Evolutionary conservation across 257 asterid genomes (phyloP).

Genomic region (Schizonepeta tenuifolia): DNA sequence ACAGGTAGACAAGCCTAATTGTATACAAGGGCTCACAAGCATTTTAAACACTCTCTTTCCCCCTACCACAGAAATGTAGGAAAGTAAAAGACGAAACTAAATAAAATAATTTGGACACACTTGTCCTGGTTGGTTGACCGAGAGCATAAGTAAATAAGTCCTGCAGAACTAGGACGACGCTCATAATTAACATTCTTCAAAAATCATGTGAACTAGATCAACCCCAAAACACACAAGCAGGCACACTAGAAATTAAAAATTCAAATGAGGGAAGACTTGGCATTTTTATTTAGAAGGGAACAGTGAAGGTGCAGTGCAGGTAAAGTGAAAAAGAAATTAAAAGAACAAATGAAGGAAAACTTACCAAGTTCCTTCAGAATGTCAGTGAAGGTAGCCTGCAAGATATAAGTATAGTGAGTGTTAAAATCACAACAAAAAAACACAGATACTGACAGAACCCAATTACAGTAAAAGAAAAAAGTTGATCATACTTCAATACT

Average conservation of each 20-base stretch:
- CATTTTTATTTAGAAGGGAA: not conserved
- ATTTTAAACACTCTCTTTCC: not conserved
- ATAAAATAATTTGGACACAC: too few relatives aligned
- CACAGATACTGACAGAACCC: not conserved
- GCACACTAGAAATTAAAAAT: not conserved
- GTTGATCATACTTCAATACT: not conserved
- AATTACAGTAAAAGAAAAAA: not conserved
- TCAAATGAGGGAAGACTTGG: not conserved
- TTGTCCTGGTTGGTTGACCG: too few relatives aligned
- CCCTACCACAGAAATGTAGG: too few relatives aligned
- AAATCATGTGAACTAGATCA: not conserved
- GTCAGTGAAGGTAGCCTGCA: constrained; percentile 97
- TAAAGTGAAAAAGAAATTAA: not conserved
- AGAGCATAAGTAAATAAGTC: too few relatives aligned
- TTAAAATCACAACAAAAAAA: not conserved
- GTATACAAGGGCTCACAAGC: too few relatives aligned
- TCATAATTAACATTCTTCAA: not conserved
- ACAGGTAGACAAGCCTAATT: not conserved
- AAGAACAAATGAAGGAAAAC: constrained; percentile 1
- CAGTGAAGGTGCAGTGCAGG: not conserved
- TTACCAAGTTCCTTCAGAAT: constrained; percentile 88
- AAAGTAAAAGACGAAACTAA: too few relatives aligned
- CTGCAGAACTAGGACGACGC: not conserved
- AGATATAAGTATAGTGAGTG: constrained; percentile 15
- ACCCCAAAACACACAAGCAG: not conserved